Base-by-base conservation (phyloP, 2,329 filamentous ascomycete species). In the Mycosphaerella arachidis region DNA sequence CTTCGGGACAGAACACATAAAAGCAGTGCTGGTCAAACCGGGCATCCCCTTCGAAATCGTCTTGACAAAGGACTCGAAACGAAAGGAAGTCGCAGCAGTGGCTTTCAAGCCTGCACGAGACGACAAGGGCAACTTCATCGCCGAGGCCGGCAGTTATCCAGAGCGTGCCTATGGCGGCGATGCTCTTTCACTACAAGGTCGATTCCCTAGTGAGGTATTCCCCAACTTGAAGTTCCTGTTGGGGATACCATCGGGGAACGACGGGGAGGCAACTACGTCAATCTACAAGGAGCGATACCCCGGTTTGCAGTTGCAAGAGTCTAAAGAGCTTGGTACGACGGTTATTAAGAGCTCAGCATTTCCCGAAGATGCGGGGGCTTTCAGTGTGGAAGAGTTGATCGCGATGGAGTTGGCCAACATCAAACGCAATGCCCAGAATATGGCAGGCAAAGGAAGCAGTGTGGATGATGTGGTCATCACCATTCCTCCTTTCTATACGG, bases 11-110 rank as follows among this genome's bases (percentile, higher is more conserved):
- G 91, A 96, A 75, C 97, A 96, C 78, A 90, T 99, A 79, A 99
- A 97, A 80, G 93, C 93, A 30, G 87, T 90, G 13, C 85, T 99
- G 46, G 93, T 99, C 63, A 97, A 97, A 79, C 94, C 94, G 1
- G 94, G 94, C 62, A 93, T 96, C 55, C 94, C 94, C 10, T 90
- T 99, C 73, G 94, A 99, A 68, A 97, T 99, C 66, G 93, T 99
- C 74, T 84, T 97, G 58, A 97, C 92, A 31, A 99, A 97, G 75
- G 94, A 99, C 78, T 97, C 94, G 31, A 90, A 96, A 76, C 89
- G 94, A 72, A 99, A 99, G 81, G 94, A 99, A 75, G 85, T 84
- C 27, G 91, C 92, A 1, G 92, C 92, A 46, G 86, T 99, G 67
- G 89, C 91, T 48, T 97, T 99, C 80, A 97, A 99, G 78, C 91